Conservation (phyloP, 192 early-diverging fungal genomes). For the Kappamyces sp. region DNA sequence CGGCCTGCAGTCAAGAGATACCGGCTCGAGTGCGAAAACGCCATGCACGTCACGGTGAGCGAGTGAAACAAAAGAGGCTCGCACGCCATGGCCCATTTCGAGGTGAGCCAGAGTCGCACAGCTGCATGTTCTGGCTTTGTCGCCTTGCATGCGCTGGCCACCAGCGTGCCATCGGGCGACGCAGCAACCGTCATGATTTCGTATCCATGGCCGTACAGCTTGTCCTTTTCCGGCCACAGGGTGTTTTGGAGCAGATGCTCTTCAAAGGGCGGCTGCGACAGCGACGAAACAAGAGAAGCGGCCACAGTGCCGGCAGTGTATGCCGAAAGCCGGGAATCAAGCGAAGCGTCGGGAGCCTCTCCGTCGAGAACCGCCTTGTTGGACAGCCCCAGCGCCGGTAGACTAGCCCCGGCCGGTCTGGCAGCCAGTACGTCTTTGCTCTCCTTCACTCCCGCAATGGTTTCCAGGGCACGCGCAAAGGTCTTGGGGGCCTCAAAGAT, state of each 20-base stretch:
- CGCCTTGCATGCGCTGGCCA: conserved; percentile 77
- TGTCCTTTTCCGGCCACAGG: conserved; percentile 93
- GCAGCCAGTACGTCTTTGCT: conserved; percentile 32
- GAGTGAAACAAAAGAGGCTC: conserved; percentile 60
- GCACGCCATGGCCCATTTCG: conserved; percentile 62
- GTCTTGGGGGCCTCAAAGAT: conserved; percentile 80
- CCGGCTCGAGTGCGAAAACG: conserved; percentile 71
- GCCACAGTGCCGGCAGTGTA: conserved; percentile 27
- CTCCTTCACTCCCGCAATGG: conserved; percentile 38
- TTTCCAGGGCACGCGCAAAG: conserved; percentile 62
- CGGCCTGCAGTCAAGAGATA: conserved; percentile 74
- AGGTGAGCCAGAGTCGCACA: conserved; percentile 63
- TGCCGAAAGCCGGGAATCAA: conserved; percentile 25
- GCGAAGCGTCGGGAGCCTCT: conserved; percentile 17
- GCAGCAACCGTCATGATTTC: conserved; percentile 80
- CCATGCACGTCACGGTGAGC: conserved; percentile 76
- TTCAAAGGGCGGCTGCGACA: conserved; percentile 72
- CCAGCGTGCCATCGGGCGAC: conserved; percentile 56
- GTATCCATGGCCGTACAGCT: conserved; percentile 95
- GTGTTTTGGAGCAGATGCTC: conserved; percentile 83
- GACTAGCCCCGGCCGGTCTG: conserved; percentile 67
- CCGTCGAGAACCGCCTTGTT: conserved; percentile 77
- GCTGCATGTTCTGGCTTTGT: conserved; percentile 65
- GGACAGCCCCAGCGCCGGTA: conserved; percentile 88
- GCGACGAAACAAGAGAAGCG: conserved; percentile 15